Conservation (phyloP, 495 filamentous ascomycete genomes). For the Cenococcum geophilum region DNA sequence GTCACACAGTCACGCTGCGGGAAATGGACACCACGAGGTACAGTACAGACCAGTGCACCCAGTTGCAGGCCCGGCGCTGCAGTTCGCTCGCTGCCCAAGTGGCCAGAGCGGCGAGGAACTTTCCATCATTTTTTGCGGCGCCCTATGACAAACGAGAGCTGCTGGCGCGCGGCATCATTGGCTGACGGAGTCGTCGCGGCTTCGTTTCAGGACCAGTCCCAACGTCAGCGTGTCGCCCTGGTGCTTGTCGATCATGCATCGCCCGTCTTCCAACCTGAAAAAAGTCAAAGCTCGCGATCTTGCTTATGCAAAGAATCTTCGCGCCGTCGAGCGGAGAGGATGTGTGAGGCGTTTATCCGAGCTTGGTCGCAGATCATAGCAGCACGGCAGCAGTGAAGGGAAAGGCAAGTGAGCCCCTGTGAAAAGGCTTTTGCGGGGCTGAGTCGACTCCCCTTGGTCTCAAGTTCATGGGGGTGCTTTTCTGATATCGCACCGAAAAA, state of each 20-base stretch:
- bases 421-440: too few relatives aligned
- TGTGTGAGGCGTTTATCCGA: constrained; percentile 14
- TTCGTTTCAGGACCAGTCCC: constrained; percentile 19
- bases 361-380: constrained; percentile 25
- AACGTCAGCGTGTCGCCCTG: constrained; percentile 21
- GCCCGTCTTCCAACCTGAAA: constrained; percentile 11
- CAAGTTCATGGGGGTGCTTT: background rate
- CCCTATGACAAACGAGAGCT: background rate
- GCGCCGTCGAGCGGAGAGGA: constrained; percentile 10
- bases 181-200: constrained; percentile 18
- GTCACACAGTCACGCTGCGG: constrained; percentile 14
- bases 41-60: background rate
- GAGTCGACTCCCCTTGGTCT: background rate
- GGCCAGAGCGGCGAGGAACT: background rate
- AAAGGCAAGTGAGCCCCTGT: background rate
- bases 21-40: background rate
- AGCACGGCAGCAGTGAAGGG: background rate
- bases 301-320: constrained; percentile 23
- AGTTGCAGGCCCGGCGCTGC: constrained; percentile 3
- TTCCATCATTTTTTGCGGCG: background rate
- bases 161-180: background rate
- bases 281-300: constrained; percentile 20
- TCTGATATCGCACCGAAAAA: background rate
- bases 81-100: constrained; percentile 10
- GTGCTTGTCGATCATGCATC: constrained; percentile 13